Evolutionary conservation across 495 filamentous ascomycete genomes (phyloP).

Genomic region (Astrothelium subdiscretum): DNA sequence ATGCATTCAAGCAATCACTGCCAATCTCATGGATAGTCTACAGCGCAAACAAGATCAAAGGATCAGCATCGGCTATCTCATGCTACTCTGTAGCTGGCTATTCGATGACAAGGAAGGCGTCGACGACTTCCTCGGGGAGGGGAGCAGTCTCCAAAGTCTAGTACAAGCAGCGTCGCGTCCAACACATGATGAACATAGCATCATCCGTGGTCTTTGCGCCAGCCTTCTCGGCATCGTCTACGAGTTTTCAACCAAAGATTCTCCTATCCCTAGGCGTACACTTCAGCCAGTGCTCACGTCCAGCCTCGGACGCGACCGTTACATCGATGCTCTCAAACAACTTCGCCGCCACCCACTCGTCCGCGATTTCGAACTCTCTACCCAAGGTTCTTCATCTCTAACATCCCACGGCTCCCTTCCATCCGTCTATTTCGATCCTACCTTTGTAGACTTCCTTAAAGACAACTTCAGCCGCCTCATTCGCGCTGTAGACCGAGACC

Average conservation of each 20-base stretch:
- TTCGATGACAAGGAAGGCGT: conserved; percentile 87
- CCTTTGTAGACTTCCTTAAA: conserved; percentile 89
- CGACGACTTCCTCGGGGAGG: conserved; percentile 89
- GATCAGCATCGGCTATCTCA: conserved; percentile 74
- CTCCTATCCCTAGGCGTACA: conserved; percentile 72
- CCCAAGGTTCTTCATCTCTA: conserved; percentile 38
- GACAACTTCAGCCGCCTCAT: conserved; percentile 83
- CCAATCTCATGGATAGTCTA: conserved; percentile 65
- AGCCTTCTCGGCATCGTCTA: conserved; percentile 81
- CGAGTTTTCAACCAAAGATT: conserved; percentile 96
- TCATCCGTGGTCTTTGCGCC: conserved; percentile 73
- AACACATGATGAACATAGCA: conserved; percentile 37
- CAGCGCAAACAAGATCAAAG: conserved; percentile 70
- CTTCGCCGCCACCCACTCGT: conserved; percentile 72
- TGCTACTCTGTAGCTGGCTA: conserved; percentile 86
- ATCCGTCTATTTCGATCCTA: conserved; percentile 73
- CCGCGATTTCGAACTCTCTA: conserved; percentile 75
- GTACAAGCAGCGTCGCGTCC: conserved; percentile 41
- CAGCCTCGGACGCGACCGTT: conserved; percentile 75
- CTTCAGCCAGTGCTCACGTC: conserved; percentile 70
- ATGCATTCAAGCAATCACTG: conserved; percentile 75
- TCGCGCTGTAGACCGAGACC: conserved; percentile 84
- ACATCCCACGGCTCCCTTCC: conserved; percentile 49
- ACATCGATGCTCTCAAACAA: conserved; percentile 71
- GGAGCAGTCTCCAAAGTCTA: conserved; percentile 58